Evolutionary conservation across 495 filamentous ascomycete genomes (phyloP).

Genomic region (Aspergillus indologenus): DNA sequence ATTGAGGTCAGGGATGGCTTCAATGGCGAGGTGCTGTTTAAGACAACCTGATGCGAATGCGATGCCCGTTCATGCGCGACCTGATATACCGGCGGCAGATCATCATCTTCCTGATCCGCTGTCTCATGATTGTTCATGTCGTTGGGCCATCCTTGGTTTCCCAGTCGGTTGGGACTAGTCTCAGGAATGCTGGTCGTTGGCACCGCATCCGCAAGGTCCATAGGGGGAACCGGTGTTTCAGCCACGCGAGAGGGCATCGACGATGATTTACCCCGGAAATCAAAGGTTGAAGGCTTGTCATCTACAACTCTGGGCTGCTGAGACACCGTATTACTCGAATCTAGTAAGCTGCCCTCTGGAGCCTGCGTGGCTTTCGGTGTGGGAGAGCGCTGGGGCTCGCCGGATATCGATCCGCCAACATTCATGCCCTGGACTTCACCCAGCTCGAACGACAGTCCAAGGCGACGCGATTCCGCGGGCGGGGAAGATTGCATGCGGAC

Average conservation of each 20-base stretch:
- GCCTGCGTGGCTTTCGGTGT: conserved; percentile 12
- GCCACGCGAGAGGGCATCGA: conserved; percentile 42
- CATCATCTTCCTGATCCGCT: conserved; percentile 41
- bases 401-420: conserved; percentile 10
- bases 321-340: conserved; percentile 19
- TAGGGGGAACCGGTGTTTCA: conserved; percentile 40
- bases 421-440: neutral
- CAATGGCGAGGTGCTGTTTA: conserved; percentile 30
- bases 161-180: conserved; percentile 37
- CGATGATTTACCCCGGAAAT: conserved; percentile 30
- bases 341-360: conserved; percentile 8
- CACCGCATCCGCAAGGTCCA: conserved; percentile 26
- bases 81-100: conserved; percentile 37
- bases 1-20: conserved; percentile 22
- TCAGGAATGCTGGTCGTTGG: conserved; percentile 40
- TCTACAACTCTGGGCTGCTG: neutral
- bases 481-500: conserved; percentile 26
- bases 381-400: conserved; percentile 8
- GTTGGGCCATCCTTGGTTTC: conserved; percentile 25
- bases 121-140: conserved; percentile 31
- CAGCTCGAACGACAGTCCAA: conserved; percentile 10
- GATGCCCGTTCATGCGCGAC: conserved; percentile 18
- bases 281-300: conserved; percentile 10
- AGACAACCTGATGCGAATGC: conserved; percentile 24
- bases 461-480: conserved; percentile 17